Evolutionary conservation across 177 flowering plant genomes (phyloP).

Genomic region (Vitis hybrid): DNA sequence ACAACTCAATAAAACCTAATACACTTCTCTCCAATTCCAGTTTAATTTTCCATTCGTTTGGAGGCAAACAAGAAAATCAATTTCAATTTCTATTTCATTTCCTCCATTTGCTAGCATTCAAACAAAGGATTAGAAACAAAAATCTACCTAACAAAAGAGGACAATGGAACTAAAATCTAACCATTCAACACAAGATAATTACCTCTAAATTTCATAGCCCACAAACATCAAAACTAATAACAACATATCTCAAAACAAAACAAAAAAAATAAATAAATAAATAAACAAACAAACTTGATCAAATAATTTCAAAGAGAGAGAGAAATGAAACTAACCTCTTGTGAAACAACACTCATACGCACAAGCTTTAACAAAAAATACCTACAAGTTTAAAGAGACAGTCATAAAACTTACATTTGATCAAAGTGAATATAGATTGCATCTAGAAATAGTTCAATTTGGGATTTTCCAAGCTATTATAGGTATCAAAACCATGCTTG

Average conservation of each 20-base stretch:
- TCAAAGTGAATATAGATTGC: too few species aligned
- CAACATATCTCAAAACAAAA: not conserved
- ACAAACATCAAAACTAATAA: not conserved
- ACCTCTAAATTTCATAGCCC: not conserved
- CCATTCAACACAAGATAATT: not conserved
- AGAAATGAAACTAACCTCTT: conserved; percentile 17
- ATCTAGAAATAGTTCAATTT: too few species aligned
- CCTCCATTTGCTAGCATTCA: not conserved
- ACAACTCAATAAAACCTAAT: not conserved
- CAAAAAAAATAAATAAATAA: not conserved
- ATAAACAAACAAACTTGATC: not conserved
- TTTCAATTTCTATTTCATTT: not conserved
- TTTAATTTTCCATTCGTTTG: too few species aligned
- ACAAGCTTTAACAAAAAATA: not conserved
- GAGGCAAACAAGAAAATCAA: not conserved
- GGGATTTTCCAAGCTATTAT: too few species aligned
- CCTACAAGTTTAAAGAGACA: too few species aligned
- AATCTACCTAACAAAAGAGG: conserved; percentile 2
- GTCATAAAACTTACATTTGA: too few species aligned
- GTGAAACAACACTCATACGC: conserved; percentile 5
- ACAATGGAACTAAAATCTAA: not conserved
- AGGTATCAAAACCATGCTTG: too few species aligned
- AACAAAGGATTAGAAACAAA: not conserved
- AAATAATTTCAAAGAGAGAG: not conserved
- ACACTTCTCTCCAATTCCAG: too few species aligned